Evolutionary conservation across 2,329 filamentous ascomycete species (phyloP).

Genomic region (Fusarium keratoplasticum): DNA sequence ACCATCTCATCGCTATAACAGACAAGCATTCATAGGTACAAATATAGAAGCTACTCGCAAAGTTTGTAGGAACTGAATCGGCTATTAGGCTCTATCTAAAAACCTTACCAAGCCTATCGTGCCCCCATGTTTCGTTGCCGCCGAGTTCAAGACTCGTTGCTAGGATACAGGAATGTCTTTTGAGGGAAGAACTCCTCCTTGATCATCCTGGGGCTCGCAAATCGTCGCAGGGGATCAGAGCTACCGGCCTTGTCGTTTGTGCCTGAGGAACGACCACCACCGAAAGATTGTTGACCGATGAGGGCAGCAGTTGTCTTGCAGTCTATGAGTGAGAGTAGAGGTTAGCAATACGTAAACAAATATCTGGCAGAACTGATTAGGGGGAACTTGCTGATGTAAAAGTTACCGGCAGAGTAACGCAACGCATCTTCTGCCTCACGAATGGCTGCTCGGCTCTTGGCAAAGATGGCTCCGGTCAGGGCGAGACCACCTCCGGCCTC

Average conservation of each 20-base stretch:
- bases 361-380: background rate
- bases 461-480: conserved; percentile 77
- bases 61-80: background rate
- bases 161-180: background rate
- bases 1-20: background rate
- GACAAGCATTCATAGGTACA: background rate
- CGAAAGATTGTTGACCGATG: conserved; percentile 72
- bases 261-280: conserved; percentile 69
- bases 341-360: background rate
- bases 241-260: conserved; percentile 76
- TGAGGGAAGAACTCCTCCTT: conserved; percentile 73
- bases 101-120: background rate
- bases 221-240: conserved; percentile 65
- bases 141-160: background rate
- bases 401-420: conserved; percentile 76
- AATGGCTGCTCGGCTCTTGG: conserved; percentile 69
- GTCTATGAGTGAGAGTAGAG: background rate
- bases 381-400: conserved; percentile 65
- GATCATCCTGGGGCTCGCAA: conserved; percentile 69
- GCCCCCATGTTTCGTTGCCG: background rate
- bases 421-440: conserved; percentile 73
- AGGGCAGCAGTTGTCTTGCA: background rate
- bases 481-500: background rate
- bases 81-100: background rate
- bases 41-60: background rate